Conservation (phyloP, 768 basidiomycete species). For the Tricholoma bakamatsutake region DNA sequence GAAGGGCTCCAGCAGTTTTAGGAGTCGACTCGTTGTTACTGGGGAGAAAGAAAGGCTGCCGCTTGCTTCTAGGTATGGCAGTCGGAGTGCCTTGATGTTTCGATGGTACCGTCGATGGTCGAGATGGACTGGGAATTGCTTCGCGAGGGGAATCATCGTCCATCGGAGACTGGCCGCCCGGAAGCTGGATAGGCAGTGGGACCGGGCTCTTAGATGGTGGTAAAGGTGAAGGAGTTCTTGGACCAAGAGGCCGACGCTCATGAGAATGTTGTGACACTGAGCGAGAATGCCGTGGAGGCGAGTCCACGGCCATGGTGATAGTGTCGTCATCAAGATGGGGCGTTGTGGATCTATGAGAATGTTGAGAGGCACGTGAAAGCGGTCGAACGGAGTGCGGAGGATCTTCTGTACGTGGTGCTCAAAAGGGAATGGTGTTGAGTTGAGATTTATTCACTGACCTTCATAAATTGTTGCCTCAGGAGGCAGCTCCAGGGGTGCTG, state of each 20-base stretch:
- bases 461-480: conserved; percentile 72
- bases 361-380: conserved; percentile 46
- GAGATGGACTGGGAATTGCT: conserved; percentile 20
- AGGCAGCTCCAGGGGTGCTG: conserved; percentile 38
- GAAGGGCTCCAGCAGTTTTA: conserved; percentile 28
- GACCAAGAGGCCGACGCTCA: conserved; percentile 64
- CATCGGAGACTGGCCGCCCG: conserved; percentile 33
- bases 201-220: conserved; percentile 42
- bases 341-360: conserved; percentile 40
- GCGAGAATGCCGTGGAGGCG: conserved; percentile 33
- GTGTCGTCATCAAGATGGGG: conserved; percentile 41
- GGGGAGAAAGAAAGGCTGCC: conserved; percentile 56
- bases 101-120: conserved; percentile 17
- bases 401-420: conserved; percentile 40
- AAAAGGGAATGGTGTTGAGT: conserved; percentile 3
- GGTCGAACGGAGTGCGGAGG: conserved; percentile 51
- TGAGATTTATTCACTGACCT: conserved; percentile 37
- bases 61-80: conserved; percentile 64
- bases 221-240: conserved; percentile 69
- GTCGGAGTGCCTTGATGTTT: conserved; percentile 30
- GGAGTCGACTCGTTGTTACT: conserved; percentile 51
- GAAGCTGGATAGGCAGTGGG: conserved; percentile 12
- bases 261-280: conserved; percentile 42
- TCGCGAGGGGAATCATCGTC: conserved; percentile 44
- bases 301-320: conserved; percentile 27